phyloP scores from a whole-genome alignment of 1,139 yeast species.

The Kodamaea sp. region DNA sequence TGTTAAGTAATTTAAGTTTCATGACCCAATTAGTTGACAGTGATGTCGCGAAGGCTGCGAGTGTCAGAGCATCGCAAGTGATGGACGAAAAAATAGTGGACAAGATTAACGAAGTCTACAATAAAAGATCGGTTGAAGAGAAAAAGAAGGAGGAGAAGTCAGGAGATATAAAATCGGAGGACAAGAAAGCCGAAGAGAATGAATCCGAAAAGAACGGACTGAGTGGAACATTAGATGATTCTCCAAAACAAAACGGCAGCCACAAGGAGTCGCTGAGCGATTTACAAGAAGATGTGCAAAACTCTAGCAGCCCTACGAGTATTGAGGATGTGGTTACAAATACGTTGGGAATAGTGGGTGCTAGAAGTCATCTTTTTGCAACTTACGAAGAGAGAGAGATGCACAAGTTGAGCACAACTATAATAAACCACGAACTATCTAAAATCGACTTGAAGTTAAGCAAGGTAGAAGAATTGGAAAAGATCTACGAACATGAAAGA shows the following conservation, averaged over 20 bases:
- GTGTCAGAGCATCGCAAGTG: slow-evolving; percentile 59
- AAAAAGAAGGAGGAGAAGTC: slow-evolving; percentile 9
- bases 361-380: slow-evolving; percentile 81
- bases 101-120: slow-evolving; percentile 32
- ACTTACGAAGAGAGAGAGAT: slow-evolving; percentile 81
- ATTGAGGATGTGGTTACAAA: slow-evolving; percentile 53
- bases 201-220: slow-evolving; percentile 2
- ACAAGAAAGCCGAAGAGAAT: slow-evolving; percentile 1
- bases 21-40: slow-evolving; percentile 85
- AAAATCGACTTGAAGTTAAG: slow-evolving; percentile 76
- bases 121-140: slow-evolving; percentile 11
- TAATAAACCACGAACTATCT: slow-evolving; percentile 70
- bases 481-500: slow-evolving; percentile 75
- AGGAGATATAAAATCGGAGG: slow-evolving; percentile 5
- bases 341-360: slow-evolving; percentile 70
- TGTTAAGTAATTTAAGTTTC: slow-evolving; percentile 85
- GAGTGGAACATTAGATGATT: slow-evolving; percentile 1
- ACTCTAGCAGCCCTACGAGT: slow-evolving; percentile 11
- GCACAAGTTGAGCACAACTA: slow-evolving; percentile 55
- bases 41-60: slow-evolving; percentile 83
- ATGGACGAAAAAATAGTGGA: slow-evolving; percentile 51
- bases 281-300: slow-evolving; percentile 9
- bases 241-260: slow-evolving; percentile 6
- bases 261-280: slow-evolving; percentile 6
- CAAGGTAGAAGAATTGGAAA: slow-evolving; percentile 73